phyloP scores from a whole-genome alignment of 805 yeast genomes.

The Saccharomyces kudriavzevii region DNA sequence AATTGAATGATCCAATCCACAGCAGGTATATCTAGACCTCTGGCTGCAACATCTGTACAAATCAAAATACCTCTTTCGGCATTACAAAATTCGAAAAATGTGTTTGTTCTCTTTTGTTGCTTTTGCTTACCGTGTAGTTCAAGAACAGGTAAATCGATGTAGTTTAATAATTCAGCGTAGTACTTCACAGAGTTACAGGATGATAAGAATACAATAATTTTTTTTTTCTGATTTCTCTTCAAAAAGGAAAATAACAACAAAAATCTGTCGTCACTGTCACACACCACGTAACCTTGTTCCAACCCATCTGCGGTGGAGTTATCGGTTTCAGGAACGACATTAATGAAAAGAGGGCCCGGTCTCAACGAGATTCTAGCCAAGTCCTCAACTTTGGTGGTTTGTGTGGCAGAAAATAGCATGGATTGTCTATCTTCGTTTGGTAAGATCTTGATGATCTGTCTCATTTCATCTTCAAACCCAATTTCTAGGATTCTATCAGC shows the following conservation, averaged over 20 bases:
- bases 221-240: slow-evolving; percentile 86
- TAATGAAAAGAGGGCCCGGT: slow-evolving; percentile 88
- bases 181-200: slow-evolving; percentile 96
- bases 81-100: slow-evolving; percentile 95
- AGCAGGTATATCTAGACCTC: slow-evolving; percentile 97
- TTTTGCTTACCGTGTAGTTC: slow-evolving; percentile 97
- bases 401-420: slow-evolving; percentile 98
- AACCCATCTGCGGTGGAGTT: slow-evolving; percentile 92
- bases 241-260: slow-evolving; percentile 83
- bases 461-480: slow-evolving; percentile 99
- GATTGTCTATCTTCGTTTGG: slow-evolving; percentile 92
- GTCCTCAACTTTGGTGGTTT: slow-evolving; percentile 97
- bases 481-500: slow-evolving; percentile 97
- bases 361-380: slow-evolving; percentile 92
- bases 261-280: slow-evolving; percentile 93
- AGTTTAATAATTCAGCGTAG: slow-evolving; percentile 88
- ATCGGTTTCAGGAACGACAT: slow-evolving; percentile 77
- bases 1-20: slow-evolving; percentile 99
- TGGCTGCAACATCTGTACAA: slow-evolving; percentile 98
- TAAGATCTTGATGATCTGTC: slow-evolving; percentile 84
- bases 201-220: slow-evolving; percentile 86
- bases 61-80: slow-evolving; percentile 89
- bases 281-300: slow-evolving; percentile 97
- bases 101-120: slow-evolving; percentile 96
- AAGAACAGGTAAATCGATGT: slow-evolving; percentile 92